Conservation (phyloP, 352 stramenopile genomes). For the Globisporangium parvum region DNA sequence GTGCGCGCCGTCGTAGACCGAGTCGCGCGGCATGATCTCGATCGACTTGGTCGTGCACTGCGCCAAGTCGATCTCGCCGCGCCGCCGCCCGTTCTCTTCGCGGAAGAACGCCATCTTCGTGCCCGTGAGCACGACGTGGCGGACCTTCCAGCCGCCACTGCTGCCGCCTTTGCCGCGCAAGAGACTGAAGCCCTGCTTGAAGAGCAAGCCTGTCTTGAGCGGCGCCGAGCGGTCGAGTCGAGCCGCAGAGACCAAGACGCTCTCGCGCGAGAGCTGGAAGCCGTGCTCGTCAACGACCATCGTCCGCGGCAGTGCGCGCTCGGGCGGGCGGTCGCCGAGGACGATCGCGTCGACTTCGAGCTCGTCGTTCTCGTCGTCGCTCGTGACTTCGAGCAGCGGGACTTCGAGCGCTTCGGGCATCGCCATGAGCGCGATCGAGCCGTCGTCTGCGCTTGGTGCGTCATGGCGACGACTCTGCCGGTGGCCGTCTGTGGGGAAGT, state of each 20-base stretch:
- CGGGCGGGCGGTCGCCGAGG: slow-evolving; percentile 25
- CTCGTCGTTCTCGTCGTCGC: slow-evolving; percentile 37
- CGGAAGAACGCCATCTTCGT: slow-evolving; percentile 66
- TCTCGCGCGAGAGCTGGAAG: slow-evolving; percentile 49
- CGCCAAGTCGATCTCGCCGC: slow-evolving; percentile 67
- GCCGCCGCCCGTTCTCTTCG: slow-evolving; percentile 61
- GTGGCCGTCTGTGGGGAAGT: slow-evolving; percentile 1
- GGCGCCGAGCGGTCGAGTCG: slow-evolving; percentile 28
- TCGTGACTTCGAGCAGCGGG: slow-evolving; percentile 34
- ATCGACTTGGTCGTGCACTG: slow-evolving; percentile 61
- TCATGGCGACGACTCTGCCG: too few species aligned
- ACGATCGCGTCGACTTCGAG: slow-evolving; percentile 57
- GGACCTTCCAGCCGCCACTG: slow-evolving; percentile 71
- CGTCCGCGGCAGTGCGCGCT: slow-evolving; percentile 37
- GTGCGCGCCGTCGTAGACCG: slow-evolving; percentile 63
- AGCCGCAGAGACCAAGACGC: slow-evolving; percentile 37
- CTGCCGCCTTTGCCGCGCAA: slow-evolving; percentile 12
- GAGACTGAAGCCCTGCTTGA: slow-evolving; percentile 68
- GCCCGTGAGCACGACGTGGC: slow-evolving; percentile 59
- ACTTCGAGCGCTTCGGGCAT: slow-evolving; percentile 33
- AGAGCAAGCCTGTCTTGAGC: slow-evolving; percentile 68
- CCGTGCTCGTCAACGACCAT: slow-evolving; percentile 69
- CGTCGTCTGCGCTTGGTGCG: neutral
- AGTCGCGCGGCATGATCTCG: slow-evolving; percentile 80
- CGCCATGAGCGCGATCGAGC: slow-evolving; percentile 17